Evolutionary conservation across 108 stramenopile genomes (phyloP).

Genomic region (Cyclotella atomus): DNA sequence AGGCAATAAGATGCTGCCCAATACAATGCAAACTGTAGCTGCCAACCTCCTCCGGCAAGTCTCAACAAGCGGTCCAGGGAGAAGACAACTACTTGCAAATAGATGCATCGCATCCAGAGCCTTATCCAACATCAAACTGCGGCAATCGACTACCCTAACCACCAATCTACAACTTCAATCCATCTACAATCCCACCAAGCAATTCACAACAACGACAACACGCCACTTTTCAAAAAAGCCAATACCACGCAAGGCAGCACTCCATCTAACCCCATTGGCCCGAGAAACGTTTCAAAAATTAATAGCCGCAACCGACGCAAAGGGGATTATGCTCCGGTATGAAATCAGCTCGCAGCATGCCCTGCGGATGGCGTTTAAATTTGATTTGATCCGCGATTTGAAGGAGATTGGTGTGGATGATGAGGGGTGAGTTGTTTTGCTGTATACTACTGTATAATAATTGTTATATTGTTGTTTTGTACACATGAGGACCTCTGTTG

Average conservation of each 20-base stretch:
- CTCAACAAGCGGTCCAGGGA: too few relatives aligned
- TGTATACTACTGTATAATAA: background rate
- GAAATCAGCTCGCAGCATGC: slow-evolving; percentile 68
- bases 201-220: background rate
- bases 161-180: background rate
- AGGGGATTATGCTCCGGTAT: slow-evolving; percentile 75
- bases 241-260: slow-evolving; percentile 63
- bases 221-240: slow-evolving; percentile 20
- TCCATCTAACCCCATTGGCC: slow-evolving; percentile 68
- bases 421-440: slow-evolving; percentile 61
- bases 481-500: background rate
- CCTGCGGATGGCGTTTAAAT: slow-evolving; percentile 85
- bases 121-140: too few relatives aligned
- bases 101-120: too few relatives aligned
- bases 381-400: slow-evolving; percentile 68
- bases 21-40: too few relatives aligned
- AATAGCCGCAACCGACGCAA: slow-evolving; percentile 48
- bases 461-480: background rate
- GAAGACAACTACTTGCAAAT: too few relatives aligned
- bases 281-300: slow-evolving; percentile 58
- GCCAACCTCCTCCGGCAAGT: too few relatives aligned
- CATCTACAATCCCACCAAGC: background rate
- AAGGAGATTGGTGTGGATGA: slow-evolving; percentile 57
- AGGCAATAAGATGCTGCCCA: too few relatives aligned
- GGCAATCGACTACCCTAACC: too few relatives aligned